These are phyloP conservation scores for Coniochaeta sp. DNA, from an alignment of 2,329 filamentous ascomycete genomes.

Conservation along the genomic window DNA sequence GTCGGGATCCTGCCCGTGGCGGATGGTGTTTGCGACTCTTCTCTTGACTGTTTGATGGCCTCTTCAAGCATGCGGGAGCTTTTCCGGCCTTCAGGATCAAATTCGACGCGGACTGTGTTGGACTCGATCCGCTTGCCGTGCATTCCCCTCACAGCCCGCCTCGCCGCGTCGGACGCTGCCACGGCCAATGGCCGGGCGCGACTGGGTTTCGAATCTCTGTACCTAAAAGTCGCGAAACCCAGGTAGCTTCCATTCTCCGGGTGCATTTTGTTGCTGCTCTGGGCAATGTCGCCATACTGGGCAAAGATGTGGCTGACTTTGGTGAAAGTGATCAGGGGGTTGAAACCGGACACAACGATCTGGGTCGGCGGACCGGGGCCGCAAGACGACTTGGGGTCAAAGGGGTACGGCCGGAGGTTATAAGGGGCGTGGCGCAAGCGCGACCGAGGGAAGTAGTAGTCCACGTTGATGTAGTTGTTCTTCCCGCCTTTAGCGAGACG, in stretches of 20 bases:
- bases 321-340: slow-evolving; percentile 75
- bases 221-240: slow-evolving; percentile 87
- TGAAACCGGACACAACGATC: slow-evolving; percentile 92
- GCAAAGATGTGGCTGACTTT: slow-evolving; percentile 72
- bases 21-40: slow-evolving; percentile 40
- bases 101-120: slow-evolving; percentile 71
- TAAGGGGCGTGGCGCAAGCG: slow-evolving; percentile 69
- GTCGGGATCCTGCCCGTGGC: slow-evolving; percentile 20
- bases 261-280: slow-evolving; percentile 90
- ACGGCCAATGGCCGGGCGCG: slow-evolving; percentile 45
- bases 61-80: slow-evolving; percentile 73
- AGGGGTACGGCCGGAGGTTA: slow-evolving; percentile 71
- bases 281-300: slow-evolving; percentile 78
- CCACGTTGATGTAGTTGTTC: slow-evolving; percentile 61
- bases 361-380: slow-evolving; percentile 86
- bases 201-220: slow-evolving; percentile 62
- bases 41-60: slow-evolving; percentile 61
- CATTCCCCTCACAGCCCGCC: slow-evolving; percentile 68
- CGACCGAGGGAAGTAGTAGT: slow-evolving; percentile 64
- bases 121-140: slow-evolving; percentile 75
- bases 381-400: slow-evolving; percentile 76
- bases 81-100: slow-evolving; percentile 81
- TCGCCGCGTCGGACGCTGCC: slow-evolving; percentile 73
- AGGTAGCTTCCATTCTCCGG: slow-evolving; percentile 90
- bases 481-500: slow-evolving; percentile 65